These are phyloP conservation scores for Quercus glauca DNA, from an alignment of 306 rosid species.

Conservation along the genomic window DNA sequence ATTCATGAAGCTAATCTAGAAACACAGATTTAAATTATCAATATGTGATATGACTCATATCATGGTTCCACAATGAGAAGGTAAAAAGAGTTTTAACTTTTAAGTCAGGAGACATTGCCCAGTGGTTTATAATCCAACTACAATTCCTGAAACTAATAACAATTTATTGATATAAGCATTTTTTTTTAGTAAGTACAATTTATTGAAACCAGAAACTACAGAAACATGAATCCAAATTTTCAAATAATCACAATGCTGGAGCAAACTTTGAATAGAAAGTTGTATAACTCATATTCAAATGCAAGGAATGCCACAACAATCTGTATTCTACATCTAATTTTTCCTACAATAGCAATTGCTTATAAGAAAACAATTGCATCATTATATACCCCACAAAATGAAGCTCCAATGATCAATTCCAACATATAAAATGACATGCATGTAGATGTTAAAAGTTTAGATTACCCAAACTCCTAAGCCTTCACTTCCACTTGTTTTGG, in stretches of 20 bases:
- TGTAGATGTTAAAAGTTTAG: background rate
- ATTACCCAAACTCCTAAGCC: slow-evolving; percentile 36
- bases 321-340: background rate
- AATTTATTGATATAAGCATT: background rate
- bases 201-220: too few relatives aligned
- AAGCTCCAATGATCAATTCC: background rate
- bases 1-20: background rate
- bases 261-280: background rate
- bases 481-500: slow-evolving; percentile 65
- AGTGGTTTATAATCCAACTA: background rate
- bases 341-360: background rate
- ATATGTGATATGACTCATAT: background rate
- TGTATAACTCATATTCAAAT: background rate
- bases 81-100: background rate
- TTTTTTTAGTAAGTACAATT: too few relatives aligned
- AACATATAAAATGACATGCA: background rate
- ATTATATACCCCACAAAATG: background rate
- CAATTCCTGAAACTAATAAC: background rate
- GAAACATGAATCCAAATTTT: too few relatives aligned
- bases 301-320: background rate
- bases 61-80: background rate
- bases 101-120: background rate
- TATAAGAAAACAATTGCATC: background rate
- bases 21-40: background rate
- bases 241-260: too few relatives aligned